These are phyloP conservation scores for Neurospora sp. DNA, from an alignment of 495 filamentous ascomycete species.

Conservation along the genomic window DNA sequence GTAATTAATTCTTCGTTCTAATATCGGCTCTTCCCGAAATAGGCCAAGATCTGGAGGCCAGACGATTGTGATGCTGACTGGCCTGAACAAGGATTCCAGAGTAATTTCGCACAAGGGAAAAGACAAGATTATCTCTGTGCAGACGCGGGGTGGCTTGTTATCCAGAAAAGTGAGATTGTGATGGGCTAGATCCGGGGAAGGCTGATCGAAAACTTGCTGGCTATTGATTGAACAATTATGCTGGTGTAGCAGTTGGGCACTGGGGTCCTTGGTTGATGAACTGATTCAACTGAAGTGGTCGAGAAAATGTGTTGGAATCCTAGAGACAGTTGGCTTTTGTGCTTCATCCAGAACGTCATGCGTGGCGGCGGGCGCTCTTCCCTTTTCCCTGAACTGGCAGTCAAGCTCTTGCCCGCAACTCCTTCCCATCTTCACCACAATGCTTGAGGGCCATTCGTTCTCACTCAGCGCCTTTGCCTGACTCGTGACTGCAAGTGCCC, in stretches of 20 bases:
- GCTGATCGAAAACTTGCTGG: constrained; percentile 15
- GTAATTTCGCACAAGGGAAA: neutral
- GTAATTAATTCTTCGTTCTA: constrained; percentile 10
- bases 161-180: constrained; percentile 1
- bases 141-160: neutral
- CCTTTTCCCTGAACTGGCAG: neutral
- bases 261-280: neutral
- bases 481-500: neutral
- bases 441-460: neutral
- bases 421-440: neutral
- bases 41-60: constrained; percentile 12
- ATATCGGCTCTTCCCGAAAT: constrained; percentile 8
- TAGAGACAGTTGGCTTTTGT: neutral
- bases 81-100: neutral
- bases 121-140: neutral
- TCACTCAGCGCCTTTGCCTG: neutral
- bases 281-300: neutral
- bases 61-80: neutral
- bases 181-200: constrained; percentile 8
- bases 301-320: neutral
- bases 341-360: neutral
- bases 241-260: constrained; percentile 16
- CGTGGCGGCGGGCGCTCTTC: neutral
- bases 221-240: constrained; percentile 22
- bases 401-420: neutral